These are phyloP conservation scores for Cardiospermum halicacabum DNA, from an alignment of 345 rosid genomes.

Conservation along the genomic window DNA sequence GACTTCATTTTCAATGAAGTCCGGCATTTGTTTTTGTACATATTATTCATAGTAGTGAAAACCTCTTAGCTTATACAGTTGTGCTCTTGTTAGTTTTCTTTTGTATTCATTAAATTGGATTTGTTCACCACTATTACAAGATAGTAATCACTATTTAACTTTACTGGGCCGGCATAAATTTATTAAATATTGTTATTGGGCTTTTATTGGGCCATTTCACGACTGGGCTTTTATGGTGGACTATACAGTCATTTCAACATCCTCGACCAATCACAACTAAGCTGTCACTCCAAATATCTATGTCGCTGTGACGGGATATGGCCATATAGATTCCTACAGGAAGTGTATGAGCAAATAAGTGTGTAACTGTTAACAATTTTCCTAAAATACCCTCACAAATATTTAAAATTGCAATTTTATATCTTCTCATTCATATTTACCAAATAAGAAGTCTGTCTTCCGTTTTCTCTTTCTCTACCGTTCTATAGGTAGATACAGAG, in stretches of 20 bases:
- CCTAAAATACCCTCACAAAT: slow-evolving; percentile 30
- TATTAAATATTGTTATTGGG: too few relatives aligned
- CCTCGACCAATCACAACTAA: neutral
- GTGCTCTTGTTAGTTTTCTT: too few relatives aligned
- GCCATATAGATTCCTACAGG: neutral
- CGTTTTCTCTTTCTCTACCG: slow-evolving; percentile 12
- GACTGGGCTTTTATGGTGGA: too few relatives aligned
- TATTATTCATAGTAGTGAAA: neutral
- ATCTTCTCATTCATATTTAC: neutral
- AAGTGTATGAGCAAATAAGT: neutral
- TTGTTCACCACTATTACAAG: too few relatives aligned
- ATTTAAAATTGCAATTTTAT: slow-evolving; percentile 19
- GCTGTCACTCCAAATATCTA: neutral
- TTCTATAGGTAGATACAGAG: slow-evolving; percentile 14
- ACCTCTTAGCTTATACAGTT: too few relatives aligned
- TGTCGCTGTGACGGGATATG: neutral
- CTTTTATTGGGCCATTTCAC: too few relatives aligned
- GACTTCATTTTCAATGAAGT: slow-evolving; percentile 9
- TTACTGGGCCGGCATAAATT: too few relatives aligned
- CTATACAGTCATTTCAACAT: neutral
- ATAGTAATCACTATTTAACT: too few relatives aligned
- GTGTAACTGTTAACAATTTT: neutral
- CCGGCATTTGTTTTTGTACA: neutral
- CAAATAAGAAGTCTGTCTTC: neutral
- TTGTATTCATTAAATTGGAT: too few relatives aligned